Percentiles rank a stretch among this genome's conserved stretches.
Evolutionary conservation across 345 rosid genomes (phyloP).

Genomic region (Erucastrum elatum): DNA sequence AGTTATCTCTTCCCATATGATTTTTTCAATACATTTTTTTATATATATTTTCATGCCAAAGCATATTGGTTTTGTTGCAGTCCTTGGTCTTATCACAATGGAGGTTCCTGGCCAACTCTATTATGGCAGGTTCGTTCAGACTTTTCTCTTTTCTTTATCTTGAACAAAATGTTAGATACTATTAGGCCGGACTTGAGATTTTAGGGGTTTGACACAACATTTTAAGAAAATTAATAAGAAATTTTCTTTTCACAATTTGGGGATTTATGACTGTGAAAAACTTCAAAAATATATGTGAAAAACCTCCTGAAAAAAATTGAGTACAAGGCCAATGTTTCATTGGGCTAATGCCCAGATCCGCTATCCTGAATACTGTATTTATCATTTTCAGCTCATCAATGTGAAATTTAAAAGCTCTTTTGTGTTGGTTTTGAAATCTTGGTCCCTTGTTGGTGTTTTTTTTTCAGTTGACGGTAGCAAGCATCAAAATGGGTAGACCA

Average conservation of each 20-base stretch:
- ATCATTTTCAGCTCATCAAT: not conserved
- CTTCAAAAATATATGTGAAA: no score
- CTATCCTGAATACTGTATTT: no score
- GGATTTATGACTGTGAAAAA: no score
- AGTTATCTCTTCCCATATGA: slow-evolving; percentile 13
- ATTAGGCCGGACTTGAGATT: no score
- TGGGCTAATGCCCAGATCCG: no score
- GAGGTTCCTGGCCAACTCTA: slow-evolving; percentile 94
- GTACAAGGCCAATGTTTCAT: no score
- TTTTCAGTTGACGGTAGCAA: slow-evolving; percentile 73
- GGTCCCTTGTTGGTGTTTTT: slow-evolving; percentile 5
- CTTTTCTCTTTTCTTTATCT: not conserved
- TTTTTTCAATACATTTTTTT: not conserved
- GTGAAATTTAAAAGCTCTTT: not conserved
- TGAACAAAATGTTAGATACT: not conserved
- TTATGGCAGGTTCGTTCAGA: slow-evolving; percentile 85
- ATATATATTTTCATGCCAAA: not conserved
- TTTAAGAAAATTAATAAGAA: no score
- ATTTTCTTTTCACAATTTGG: no score
- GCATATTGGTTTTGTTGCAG: slow-evolving; percentile 50
- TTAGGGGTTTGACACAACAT: no score
- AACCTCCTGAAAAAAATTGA: no score
- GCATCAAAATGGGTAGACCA: slow-evolving; percentile 84
- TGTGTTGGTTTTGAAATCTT: not conserved
- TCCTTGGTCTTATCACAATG: slow-evolving; percentile 97